Conservation (phyloP, 441 rosid species). For the Mallotus japonicus region DNA sequence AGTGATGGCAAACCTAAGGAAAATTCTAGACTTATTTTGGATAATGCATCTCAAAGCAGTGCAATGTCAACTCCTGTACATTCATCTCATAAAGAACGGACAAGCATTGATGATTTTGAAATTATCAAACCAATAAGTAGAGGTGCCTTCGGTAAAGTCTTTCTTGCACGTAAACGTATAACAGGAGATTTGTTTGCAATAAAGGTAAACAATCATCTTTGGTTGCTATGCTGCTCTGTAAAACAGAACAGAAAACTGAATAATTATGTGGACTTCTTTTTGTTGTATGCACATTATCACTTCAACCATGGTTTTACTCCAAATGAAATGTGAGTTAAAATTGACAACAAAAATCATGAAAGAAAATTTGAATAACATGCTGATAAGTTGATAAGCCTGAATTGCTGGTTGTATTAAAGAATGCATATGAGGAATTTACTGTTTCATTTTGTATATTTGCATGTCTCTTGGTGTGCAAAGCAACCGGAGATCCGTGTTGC, state of each 20-base stretch:
- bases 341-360: background rate
- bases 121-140: conserved; percentile 85
- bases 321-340: background rate
- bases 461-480: background rate
- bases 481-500: background rate
- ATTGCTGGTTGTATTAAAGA: background rate
- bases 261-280: background rate
- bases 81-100: conserved; percentile 56
- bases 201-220: conserved; percentile 45
- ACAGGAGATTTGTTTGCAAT: conserved; percentile 91
- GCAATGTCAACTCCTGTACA: conserved; percentile 45
- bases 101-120: conserved; percentile 84
- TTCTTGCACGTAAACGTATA: conserved; percentile 80
- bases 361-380: background rate
- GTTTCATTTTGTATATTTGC: background rate
- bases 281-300: background rate
- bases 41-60: conserved; percentile 53
- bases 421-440: background rate
- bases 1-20: conserved; percentile 45
- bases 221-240: background rate
- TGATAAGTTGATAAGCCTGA: background rate
- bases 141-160: conserved; percentile 89
- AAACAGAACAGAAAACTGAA: background rate
- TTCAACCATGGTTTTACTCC: background rate
- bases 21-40: conserved; percentile 34